Evolutionary conservation across 2,329 filamentous ascomycete genomes (phyloP).

Genomic region (Ophiostoma ips): DNA sequence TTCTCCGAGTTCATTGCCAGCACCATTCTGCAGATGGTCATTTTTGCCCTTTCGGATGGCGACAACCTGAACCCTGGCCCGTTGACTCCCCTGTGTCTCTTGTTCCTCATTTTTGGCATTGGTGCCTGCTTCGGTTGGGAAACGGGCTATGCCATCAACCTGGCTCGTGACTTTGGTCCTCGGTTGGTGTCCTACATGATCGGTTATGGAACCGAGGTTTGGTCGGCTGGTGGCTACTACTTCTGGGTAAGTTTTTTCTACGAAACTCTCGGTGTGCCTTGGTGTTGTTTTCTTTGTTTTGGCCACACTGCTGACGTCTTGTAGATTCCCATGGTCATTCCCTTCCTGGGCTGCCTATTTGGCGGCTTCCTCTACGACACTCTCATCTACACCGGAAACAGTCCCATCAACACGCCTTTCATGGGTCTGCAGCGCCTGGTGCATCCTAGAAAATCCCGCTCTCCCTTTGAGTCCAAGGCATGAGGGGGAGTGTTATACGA

Average conservation of each 20-base stretch:
- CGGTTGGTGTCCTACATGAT: conserved; percentile 46
- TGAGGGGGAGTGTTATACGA: background rate
- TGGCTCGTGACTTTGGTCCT: conserved; percentile 44
- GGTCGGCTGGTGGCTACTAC: conserved; percentile 13
- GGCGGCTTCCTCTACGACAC: conserved; percentile 55
- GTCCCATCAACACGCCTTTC: conserved; percentile 53
- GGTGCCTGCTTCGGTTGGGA: conserved; percentile 39
- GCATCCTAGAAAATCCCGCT: conserved; percentile 18
- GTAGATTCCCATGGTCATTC: conserved; percentile 58
- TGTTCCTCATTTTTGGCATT: conserved; percentile 39
- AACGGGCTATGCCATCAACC: conserved; percentile 41
- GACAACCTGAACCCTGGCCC: conserved; percentile 42
- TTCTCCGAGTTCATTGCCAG: conserved; percentile 47
- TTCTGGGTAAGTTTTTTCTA: conserved; percentile 9
- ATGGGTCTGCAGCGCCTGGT: conserved; percentile 44
- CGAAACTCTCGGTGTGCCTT: too few relatives aligned
- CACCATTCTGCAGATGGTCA: conserved; percentile 40
- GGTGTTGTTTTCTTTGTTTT: background rate
- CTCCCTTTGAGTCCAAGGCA: conserved; percentile 22
- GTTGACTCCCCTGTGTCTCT: conserved; percentile 24
- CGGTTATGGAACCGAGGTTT: conserved; percentile 15
- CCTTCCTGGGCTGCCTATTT: conserved; percentile 49
- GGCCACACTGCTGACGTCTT: background rate
- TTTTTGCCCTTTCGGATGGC: conserved; percentile 43
- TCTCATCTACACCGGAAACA: conserved; percentile 56